Evolutionary conservation across 2,329 filamentous ascomycete genomes (phyloP).

Genomic region (Neobulgaria alba): DNA sequence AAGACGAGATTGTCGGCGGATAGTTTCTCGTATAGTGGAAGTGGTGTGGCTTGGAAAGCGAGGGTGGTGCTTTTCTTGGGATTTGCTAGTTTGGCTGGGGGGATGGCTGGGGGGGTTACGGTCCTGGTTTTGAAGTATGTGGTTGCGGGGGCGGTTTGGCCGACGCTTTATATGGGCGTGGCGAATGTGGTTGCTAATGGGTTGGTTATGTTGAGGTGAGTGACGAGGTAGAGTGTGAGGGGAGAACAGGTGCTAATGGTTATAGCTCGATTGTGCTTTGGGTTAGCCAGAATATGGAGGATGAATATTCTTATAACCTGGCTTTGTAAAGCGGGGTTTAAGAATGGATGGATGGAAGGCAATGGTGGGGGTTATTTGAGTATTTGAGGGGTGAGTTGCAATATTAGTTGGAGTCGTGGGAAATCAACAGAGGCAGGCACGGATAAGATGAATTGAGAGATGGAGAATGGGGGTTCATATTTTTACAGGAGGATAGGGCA

Average conservation of each 20-base stretch:
- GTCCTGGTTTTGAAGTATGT: constrained; percentile 59
- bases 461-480: no score
- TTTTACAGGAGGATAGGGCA: no score
- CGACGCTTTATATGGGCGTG: constrained; percentile 54
- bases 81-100: constrained; percentile 56
- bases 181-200: constrained; percentile 59
- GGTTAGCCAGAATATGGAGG: constrained; percentile 66
- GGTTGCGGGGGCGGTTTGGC: constrained; percentile 48
- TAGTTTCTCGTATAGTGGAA: constrained; percentile 53
- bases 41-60: constrained; percentile 59
- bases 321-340: constrained; percentile 38
- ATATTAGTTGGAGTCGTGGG: not conserved
- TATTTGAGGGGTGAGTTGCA: not conserved
- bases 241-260: constrained; percentile 10
- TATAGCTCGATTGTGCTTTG: constrained; percentile 54
- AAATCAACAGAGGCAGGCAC: no score
- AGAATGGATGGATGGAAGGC: no score
- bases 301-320: constrained; percentile 62
- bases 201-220: constrained; percentile 51
- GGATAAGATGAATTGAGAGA: no score
- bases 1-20: constrained; percentile 57
- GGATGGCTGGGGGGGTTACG: constrained; percentile 61
- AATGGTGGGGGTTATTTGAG: not conserved
- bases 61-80: constrained; percentile 59
- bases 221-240: constrained; percentile 8